phyloP scores from a whole-genome alignment of 2,329 filamentous ascomycete species.

The Sarocladium kiliense region DNA sequence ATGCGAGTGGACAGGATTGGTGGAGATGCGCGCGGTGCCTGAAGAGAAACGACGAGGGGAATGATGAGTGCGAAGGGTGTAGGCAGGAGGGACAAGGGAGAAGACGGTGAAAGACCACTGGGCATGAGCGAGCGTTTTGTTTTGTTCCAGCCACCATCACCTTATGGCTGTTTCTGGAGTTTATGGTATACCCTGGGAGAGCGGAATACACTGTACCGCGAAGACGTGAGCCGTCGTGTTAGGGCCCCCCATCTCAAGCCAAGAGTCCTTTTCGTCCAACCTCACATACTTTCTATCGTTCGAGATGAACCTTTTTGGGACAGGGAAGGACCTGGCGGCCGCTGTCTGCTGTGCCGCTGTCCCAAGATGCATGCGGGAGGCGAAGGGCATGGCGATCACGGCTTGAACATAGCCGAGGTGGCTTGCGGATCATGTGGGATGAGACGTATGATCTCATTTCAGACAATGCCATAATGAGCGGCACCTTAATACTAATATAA shows the following conservation, averaged over 20 bases:
- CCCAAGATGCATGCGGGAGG: not conserved
- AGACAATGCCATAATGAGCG: no score
- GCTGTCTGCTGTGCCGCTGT: not conserved
- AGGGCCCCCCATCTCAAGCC: not conserved
- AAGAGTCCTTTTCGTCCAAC: not conserved
- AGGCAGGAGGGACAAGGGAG: not conserved
- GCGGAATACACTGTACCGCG: not conserved
- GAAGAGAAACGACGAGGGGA: conserved; percentile 5
- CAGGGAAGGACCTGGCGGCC: not conserved
- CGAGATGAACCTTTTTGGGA: not conserved
- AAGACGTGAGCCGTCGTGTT: not conserved
- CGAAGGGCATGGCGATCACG: not conserved
- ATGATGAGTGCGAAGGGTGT: not conserved
- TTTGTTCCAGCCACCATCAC: not conserved
- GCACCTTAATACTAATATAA: no score
- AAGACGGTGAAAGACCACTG: not conserved
- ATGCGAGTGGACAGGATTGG: not conserved
- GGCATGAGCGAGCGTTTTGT: not conserved
- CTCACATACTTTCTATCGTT: not conserved
- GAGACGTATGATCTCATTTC: not conserved
- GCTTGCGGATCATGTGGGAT: not conserved
- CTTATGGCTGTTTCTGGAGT: not conserved
- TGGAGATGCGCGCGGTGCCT: conserved; percentile 8
- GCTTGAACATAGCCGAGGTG: not conserved
- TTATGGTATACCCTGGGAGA: conserved; percentile 7